These are phyloP conservation scores for Nidularia pulvinata DNA, from an alignment of 768 basidiomycete genomes.

Conservation along the genomic window DNA sequence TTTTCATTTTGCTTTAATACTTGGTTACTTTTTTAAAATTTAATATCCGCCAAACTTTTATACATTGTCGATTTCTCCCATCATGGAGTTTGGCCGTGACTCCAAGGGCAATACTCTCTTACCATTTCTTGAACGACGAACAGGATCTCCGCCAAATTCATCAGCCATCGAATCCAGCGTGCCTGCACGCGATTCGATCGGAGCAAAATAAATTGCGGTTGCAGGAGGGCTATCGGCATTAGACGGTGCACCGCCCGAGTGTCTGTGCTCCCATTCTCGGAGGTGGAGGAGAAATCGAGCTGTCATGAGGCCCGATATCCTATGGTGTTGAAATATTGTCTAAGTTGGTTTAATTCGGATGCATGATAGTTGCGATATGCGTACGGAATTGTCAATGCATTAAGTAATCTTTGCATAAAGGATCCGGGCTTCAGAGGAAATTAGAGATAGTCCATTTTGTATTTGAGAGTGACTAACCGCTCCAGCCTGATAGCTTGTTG, in stretches of 20 bases:
- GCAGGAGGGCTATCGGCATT: background rate
- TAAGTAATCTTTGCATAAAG: background rate
- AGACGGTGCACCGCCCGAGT: background rate
- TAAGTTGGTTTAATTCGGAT: background rate
- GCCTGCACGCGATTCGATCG: background rate
- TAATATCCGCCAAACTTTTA: no score
- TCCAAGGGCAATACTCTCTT: no score
- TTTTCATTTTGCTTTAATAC: no score
- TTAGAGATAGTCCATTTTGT: background rate
- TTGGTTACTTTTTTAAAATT: no score
- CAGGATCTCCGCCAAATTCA: background rate
- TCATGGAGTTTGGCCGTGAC: no score
- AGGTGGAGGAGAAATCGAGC: constrained; percentile 17
- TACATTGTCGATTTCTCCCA: no score
- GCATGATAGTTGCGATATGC: background rate
- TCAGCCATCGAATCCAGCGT: background rate
- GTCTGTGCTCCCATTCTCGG: constrained; percentile 8
- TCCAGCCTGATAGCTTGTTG: background rate
- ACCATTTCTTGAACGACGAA: no score
- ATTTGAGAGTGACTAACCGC: background rate
- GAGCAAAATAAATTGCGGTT: background rate
- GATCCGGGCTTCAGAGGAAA: background rate
- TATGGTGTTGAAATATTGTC: background rate
- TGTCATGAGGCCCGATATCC: constrained; percentile 15
- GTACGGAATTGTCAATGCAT: background rate